These are phyloP conservation scores for Coemansia guatemalensis DNA, from an alignment of 192 early-diverging fungal species.

Conservation along the genomic window DNA sequence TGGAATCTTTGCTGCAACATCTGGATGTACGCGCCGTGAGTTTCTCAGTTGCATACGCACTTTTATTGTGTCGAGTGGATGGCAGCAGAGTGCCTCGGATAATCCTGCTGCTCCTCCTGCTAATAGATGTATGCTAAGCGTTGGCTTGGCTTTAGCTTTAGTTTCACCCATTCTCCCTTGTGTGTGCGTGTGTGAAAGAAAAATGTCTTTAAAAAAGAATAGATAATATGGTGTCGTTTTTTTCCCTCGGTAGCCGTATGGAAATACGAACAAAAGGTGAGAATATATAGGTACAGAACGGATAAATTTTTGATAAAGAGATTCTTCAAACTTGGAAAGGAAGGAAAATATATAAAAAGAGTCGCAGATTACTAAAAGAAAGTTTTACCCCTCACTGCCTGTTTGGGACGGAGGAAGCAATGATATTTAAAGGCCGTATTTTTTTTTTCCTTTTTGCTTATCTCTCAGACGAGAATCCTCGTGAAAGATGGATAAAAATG, in stretches of 20 bases:
- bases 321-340: not conserved
- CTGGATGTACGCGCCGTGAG: constrained; percentile 33
- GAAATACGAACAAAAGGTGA: not conserved
- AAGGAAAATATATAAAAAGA: not conserved
- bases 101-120: constrained; percentile 92
- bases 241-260: not conserved
- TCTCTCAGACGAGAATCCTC: not conserved
- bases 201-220: not conserved
- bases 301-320: not conserved
- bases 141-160: constrained; percentile 48
- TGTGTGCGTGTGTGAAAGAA: not conserved
- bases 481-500: not conserved
- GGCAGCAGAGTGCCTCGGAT: constrained; percentile 86
- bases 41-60: constrained; percentile 93
- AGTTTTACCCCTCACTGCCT: not conserved
- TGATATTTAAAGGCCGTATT: not conserved
- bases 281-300: constrained; percentile 4
- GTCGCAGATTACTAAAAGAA: constrained; percentile 2
- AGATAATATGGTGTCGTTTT: not conserved
- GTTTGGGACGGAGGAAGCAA: not conserved
- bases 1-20: constrained; percentile 10
- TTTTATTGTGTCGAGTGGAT: constrained; percentile 97
- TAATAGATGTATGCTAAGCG: constrained; percentile 75
- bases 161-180: not conserved
- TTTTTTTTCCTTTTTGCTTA: not conserved